These are phyloP conservation scores for Rhazya stricta DNA, from an alignment of 257 asterid genomes.

Conservation along the genomic window DNA sequence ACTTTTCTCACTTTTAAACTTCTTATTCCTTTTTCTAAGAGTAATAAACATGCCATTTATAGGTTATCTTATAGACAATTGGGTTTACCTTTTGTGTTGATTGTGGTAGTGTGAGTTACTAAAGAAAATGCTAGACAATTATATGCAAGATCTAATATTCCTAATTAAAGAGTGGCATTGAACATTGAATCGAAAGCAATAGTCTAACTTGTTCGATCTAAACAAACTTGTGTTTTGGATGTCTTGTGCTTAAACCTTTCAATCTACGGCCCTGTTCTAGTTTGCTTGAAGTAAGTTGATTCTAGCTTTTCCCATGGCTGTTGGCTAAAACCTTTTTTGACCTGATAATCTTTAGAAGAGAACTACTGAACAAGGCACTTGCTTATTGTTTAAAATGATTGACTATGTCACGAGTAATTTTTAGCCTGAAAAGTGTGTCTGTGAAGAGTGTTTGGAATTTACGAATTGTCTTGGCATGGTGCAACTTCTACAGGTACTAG, in stretches of 20 bases:
- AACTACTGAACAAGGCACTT: neutral
- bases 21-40: neutral
- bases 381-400: neutral
- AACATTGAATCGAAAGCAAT: neutral
- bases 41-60: neutral
- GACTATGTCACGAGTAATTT: neutral
- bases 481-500: conserved; percentile 21
- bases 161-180: neutral
- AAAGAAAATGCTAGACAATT: neutral
- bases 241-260: neutral
- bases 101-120: neutral
- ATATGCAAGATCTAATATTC: neutral
- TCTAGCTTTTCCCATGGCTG: neutral
- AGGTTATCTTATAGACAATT: neutral
- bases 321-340: neutral
- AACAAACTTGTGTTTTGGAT: neutral
- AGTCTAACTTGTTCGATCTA: neutral
- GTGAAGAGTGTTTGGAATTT: neutral
- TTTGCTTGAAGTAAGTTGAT: neutral
- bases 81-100: neutral
- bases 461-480: conserved; percentile 1
- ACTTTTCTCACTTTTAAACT: neutral
- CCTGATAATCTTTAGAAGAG: neutral
- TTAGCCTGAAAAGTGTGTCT: neutral
- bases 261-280: neutral